Base-by-base conservation (phyloP, 192 early-diverging fungal species). In the Haplosporangium gracile region DNA sequence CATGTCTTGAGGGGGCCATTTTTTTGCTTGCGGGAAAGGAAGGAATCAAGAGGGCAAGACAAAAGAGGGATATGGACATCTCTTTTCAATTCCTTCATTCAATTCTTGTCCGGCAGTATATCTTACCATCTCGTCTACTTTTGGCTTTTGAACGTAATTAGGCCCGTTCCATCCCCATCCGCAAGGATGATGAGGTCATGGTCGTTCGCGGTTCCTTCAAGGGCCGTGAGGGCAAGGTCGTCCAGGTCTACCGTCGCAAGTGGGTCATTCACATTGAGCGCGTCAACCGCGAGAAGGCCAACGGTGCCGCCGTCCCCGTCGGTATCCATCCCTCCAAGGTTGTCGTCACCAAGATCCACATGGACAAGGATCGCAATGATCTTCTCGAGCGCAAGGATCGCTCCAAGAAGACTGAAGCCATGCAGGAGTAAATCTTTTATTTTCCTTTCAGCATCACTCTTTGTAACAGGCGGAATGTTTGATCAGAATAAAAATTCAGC, bases 301-400 rank as follows among this genome's bases (percentile, higher is more conserved):
- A 99, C 93, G 97, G 97, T 89, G 94, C 94, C 79, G 93, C 95
- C 81, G 96, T 97, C 68, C 94, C 93, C 77, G 93, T 99, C 90
- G 96, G 96, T 82, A 94, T 99, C 91, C 96, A 98, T 94, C 98
- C 99, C 81, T 99, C 98, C 91, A 99, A 99, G 92, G 99, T 99
- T 74, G 93, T 97, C 79, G 94, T 99, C 94, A 98, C 94, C 89
- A 96, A 96, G 88, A 90, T 98, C 86, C 95, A 99, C 95, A 85
- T 99, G 78, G 96, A 98, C 94, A 97, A 97, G 93, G 98, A 98
- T 95, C 96, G 99, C 88, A 93, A 95, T 93, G 89, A 88, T 79
- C 89, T 99, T 83, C 92, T 99, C 70, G 94, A 93, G 84, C 95
- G 98, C 91, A 99, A 99, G 96, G 95, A 90, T 76, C 87, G 89